A percentile compares a stretch with the other conserved stretches of the same genome.
phyloP scores from a whole-genome alignment of 225 moss, liverwort and hornwort species.

The Marchantia paleacea region DNA sequence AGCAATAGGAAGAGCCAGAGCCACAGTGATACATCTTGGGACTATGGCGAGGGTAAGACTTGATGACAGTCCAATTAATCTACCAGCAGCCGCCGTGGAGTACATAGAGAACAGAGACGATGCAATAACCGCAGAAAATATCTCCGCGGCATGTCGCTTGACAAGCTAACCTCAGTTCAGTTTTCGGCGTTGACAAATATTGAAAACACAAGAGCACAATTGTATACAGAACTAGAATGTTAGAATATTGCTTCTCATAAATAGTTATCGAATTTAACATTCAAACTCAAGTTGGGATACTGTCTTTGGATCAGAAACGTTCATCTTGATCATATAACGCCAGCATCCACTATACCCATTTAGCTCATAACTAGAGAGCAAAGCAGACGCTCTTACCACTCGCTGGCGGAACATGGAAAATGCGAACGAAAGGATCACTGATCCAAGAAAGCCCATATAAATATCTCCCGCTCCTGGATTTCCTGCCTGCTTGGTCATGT shows the following conservation, averaged over 20 bases:
- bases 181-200: neutral
- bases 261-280: neutral
- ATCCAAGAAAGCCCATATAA: conserved; percentile 89
- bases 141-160: conserved; percentile 88
- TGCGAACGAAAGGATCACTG: conserved; percentile 93
- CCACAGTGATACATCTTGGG: conserved; percentile 96
- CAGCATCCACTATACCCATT: neutral
- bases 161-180: conserved; percentile 62
- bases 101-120: conserved; percentile 90
- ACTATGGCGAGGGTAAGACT: conserved; percentile 76
- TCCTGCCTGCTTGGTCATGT: conserved; percentile 85
- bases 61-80: conserved; percentile 65
- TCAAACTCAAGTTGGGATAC: neutral
- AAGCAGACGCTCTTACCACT: conserved; percentile 49
- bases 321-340: neutral
- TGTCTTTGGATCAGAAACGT: neutral
- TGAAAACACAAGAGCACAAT: neutral
- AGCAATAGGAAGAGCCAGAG: conserved; percentile 96
- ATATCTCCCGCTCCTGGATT: conserved; percentile 94
- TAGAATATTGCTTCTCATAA: neutral
- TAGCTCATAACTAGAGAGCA: neutral
- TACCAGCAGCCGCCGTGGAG: conserved; percentile 76
- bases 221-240: neutral
- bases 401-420: conserved; percentile 97
- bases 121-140: conserved; percentile 69